Evolutionary conservation across 306 rosid genomes (phyloP).

Genomic region (Casuarina glauca): DNA sequence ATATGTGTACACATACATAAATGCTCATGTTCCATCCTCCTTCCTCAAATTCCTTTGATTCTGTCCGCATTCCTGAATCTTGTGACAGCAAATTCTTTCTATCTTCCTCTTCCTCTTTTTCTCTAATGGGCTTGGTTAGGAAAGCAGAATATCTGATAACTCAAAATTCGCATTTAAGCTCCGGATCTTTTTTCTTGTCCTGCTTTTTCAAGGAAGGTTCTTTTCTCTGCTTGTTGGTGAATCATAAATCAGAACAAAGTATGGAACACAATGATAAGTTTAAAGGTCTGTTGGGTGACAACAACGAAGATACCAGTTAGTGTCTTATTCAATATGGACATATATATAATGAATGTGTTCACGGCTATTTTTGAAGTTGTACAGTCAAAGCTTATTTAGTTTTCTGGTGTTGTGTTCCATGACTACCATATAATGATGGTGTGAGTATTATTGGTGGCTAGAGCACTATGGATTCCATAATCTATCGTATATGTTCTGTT

Average conservation of each 20-base stretch:
- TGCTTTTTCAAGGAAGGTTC: neutral
- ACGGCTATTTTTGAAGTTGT: neutral
- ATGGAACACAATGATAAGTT: neutral
- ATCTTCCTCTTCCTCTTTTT: no score
- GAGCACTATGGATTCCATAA: neutral
- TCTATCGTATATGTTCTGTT: no score
- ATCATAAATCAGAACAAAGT: neutral
- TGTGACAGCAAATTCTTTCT: neutral
- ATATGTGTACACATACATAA: no score
- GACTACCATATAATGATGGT: neutral
- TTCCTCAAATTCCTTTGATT: no score
- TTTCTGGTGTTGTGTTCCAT: no score
- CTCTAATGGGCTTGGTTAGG: neutral
- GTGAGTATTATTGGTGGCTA: neutral
- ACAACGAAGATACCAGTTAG: neutral
- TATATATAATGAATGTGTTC: no score
- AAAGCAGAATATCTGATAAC: neutral
- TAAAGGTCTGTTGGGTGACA: neutral
- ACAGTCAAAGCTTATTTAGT: neutral
- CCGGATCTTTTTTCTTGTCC: neutral
- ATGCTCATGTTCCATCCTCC: no score
- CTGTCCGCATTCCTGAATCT: neutral
- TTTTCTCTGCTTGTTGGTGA: neutral
- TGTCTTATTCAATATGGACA: neutral
- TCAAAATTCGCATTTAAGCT: neutral